Base-by-base conservation (phyloP, 2,329 filamentous ascomycete genomes). In the Ophiostoma tasmaniense region DNA sequence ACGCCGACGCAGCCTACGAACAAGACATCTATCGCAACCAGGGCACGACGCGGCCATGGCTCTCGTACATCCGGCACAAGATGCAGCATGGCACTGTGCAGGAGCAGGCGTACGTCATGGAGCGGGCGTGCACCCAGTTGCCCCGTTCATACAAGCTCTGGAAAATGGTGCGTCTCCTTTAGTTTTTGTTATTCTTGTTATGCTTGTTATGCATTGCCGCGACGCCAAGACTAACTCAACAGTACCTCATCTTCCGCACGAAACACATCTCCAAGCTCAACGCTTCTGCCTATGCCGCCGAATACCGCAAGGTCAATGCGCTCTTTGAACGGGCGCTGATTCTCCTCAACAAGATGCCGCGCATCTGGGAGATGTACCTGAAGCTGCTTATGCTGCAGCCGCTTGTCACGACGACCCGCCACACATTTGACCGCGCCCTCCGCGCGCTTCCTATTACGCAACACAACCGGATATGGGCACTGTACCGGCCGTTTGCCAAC, bases 311-410 rank as follows among this genome's bases (percentile, higher is more conserved):
- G 79, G 93, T 98, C 77, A 99, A 99, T 78, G 85, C 91, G 68
- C 87, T 98, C 55, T 99, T 97, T 77, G 95, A 99, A 80, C 87
- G 92, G 74, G 93, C 95, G 3, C 82, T 99, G 67, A 91, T 97
- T 70, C 84, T 99, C 55, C 85, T 99, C 71, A 97, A 99, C 81
- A 99, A 99, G 81, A 99, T 99, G 95, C 95, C 96, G 30, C 87
- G 88, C 73, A 95, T 99, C 76, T 99, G 95, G 96, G 93, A 97
- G 78, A 92, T 98, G 88, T 99, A 97, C 77, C 87, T 99, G 71
- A 86, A 86, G 66, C 98, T 99, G 76, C 83, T 99, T 70, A 87
- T 94, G 76, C 88, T 91, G 75, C 95, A 99, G 78, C 95, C 95
- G n/a, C 82, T 96, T 68, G 88, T 99, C 71, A 97, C 94, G 8